Conservation (phyloP, 2,329 filamentous ascomycete species). For the Blastomyces silverae region DNA sequence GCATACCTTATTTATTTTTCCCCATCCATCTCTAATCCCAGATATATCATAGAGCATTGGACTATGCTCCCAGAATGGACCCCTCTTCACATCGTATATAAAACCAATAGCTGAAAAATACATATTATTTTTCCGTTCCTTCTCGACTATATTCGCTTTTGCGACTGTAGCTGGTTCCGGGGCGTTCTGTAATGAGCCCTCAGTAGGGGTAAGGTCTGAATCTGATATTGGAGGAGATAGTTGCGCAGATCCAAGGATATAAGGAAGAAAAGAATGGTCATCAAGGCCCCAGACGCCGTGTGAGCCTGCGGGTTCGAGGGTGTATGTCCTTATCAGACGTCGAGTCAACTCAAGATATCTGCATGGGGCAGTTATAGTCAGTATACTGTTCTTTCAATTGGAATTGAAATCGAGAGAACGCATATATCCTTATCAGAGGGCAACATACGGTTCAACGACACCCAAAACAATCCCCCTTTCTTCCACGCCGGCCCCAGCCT, state of each 20-base stretch:
- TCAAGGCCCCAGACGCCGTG: constrained; percentile 99
- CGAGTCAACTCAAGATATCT: constrained; percentile 77
- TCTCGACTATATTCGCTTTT: constrained; percentile 57
- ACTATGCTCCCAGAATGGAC: constrained; percentile 95
- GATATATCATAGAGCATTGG: constrained; percentile 92
- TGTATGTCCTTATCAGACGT: constrained; percentile 80
- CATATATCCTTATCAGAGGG: not conserved
- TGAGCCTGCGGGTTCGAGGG: constrained; percentile 86
- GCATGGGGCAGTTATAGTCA: not conserved
- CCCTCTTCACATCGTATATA: constrained; percentile 94
- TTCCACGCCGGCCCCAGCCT: constrained; percentile 48
- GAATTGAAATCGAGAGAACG: not conserved
- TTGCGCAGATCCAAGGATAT: constrained; percentile 92
- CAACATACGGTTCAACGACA: constrained; percentile 70
- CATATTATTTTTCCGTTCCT: constrained; percentile 63
- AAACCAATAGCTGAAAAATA: constrained; percentile 96
- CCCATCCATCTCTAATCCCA: constrained; percentile 88
- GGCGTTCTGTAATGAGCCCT: constrained; percentile 67
- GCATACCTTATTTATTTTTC: constrained; percentile 81
- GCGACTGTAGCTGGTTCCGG: constrained; percentile 66
- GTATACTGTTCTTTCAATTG: not conserved
- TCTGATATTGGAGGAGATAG: constrained; percentile 66
- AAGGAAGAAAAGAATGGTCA: constrained; percentile 88
- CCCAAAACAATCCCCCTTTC: constrained; percentile 77
- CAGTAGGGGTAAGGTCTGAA: constrained; percentile 59